Base-by-base conservation (phyloP, 179 eudicot genomes). In the Spergularia azorica region DNA sequence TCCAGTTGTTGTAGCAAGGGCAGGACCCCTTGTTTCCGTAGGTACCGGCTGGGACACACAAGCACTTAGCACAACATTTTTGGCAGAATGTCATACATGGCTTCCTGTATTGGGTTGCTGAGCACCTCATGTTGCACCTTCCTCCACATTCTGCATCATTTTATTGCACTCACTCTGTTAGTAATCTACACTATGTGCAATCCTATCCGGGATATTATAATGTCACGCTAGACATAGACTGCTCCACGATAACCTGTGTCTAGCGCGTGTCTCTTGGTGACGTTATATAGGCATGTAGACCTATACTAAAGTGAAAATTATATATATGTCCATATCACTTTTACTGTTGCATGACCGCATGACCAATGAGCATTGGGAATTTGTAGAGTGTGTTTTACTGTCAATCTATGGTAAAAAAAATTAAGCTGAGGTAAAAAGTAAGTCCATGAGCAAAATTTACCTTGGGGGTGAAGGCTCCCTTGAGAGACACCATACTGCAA, bases 1-100 rank as follows among this genome's bases (percentile, higher is more conserved):
- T 90, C 92, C 95, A 90, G 79, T 89, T 86, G 80, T 89, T 88
- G 83, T 90, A 90, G 89, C 95, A 90, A 62, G 95, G 90, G 80
- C 95, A 90, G 5, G 74, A 48, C 46, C 86, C 82, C 80, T 90
- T 90, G 90, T 90, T 90, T 26, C 95, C 95, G 21, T 86, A 86
- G 17, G 92, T 88, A 41, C 91, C 95, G 1, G 90, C 86, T 15
- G 95, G 95, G 21, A 90, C 95, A 76, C 95, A 90, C 79, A 90
- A 39, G 74, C 95, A 90, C 70, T 80, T 86, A 0, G 84, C 70
- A 63, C 91, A 90, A 32, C 91, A 90, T 63, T 90, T 89, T 36
- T 87, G 79, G 76, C 92, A 90, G 77, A 87, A 90, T 56, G 87
- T 87, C 85, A 87, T 51, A 68, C 94, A 90, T 6, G 94, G 89